Base-by-base conservation (phyloP, 345 rosid genomes). In the Linum tenue region DNA sequence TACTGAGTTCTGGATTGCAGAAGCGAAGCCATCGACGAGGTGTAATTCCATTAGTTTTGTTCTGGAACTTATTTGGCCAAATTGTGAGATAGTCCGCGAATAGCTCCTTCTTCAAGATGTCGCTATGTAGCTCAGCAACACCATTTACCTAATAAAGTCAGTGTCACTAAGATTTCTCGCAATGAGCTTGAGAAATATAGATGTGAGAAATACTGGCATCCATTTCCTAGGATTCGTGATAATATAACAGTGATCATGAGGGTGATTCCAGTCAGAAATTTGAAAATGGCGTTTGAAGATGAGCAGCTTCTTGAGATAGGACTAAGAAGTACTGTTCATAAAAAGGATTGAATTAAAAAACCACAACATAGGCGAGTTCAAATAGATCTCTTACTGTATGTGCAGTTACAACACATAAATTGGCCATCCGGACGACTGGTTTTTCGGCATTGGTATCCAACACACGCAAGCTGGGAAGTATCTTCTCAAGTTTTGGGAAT, bases 391-490 rank as follows among this genome's bases (percentile, higher is more conserved):
- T 79, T 80, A 92, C 98, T 59, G 90, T 84, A 80, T 92, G 97
- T 37, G 88, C 78, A 42, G 97, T 81, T 55, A 92, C 88, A 61
- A 92, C 97, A 71, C 96, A 90, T 79, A 92, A 78, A 75, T 92
- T 92, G 70, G 97, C 99, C 99, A 94, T 90, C 76, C 92, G 82
- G 73, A 94, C 96, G 65, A 92, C 97, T 36, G 97, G 95, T 76
- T 88, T 94, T 64, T 83, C 79, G 43, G 92, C 89, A 82, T 85
- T 86, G 73, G 86, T 70, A 76, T 94, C 99, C 87, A 90, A 78
- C 68, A 90, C 78, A 67, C 86, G 63, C 82, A 94, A 79, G 81
- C 77, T 79, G 69, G 90, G 64, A 76, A 94, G 76, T 85, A 90
- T 94, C 71, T 81, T 84, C 83, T 85, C 86, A 5, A 94, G 97